Base-by-base conservation (phyloP, 2,329 filamentous ascomycete genomes). In the Colletotrichum orbiculare region DNA sequence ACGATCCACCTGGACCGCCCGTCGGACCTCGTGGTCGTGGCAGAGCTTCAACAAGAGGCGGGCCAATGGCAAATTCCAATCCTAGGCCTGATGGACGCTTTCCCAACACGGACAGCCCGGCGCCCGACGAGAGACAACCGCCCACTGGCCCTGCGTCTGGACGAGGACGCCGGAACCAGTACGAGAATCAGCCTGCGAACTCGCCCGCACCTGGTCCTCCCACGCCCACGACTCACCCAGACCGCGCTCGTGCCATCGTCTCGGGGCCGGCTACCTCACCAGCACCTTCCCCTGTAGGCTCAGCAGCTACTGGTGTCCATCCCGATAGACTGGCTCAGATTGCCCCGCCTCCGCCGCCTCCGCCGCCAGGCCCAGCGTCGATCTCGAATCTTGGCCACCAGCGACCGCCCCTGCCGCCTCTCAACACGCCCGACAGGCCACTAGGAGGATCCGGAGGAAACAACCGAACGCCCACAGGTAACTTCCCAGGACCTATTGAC, bases 21-120 rank as follows among this genome's bases (percentile, higher is more conserved):
- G 83, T 83, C n/a, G 87, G 85, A 2, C 86, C 87, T 13, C 81
- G 83, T 54, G 84, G 80, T 68, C 83, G 81, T 70, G 85, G 81
- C 63, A 79, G 77, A 65, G 81, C 77, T 69, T 75, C 76, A 49
- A 72, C 75, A 48, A 79, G 83, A 71, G 73, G 77, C 46, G 69
- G 72, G 33, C 70, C 73, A 65, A 79, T 78, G 46, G 76, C 75
- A 8, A 73, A 78, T 5, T 77, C 80, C 49, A 69, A 71, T 48
- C 67, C 73, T 48, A 76, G 82, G 61, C 72, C 77, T 8, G 83
- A 87, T 46, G 73, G 73, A 54, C 77, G 84, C 38, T 82, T 81
- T 64, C 70, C 74, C 8, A 73, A 67, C 8, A 74, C 73, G 15
- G 83, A 85, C 25, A 69, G 76, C 11, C 76, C 77, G 5, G 82